Conservation (phyloP, 129 eudicot genomes). For the Saussurea involucrata region DNA sequence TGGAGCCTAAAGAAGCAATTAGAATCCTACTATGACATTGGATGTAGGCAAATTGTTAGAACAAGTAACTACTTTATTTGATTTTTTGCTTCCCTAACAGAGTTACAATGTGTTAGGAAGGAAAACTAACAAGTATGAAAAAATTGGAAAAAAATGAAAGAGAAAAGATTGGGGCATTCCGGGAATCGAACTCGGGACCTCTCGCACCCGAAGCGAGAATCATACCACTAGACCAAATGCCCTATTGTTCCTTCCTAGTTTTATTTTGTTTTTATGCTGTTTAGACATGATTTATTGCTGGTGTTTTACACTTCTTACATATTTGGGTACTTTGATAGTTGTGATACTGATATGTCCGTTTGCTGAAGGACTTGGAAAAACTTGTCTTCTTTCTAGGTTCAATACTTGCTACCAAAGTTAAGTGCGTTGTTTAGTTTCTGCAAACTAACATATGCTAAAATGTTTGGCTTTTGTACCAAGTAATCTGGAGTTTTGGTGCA, state of each 20-base stretch:
- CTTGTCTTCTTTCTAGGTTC: neutral
- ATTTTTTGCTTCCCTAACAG: too few species aligned
- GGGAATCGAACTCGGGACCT: conserved; percentile 91
- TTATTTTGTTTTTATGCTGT: neutral
- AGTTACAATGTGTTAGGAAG: too few species aligned
- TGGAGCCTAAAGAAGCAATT: too few species aligned
- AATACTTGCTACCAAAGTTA: neutral
- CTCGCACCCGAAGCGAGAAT: conserved; percentile 88
- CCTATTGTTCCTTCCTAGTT: conserved; percentile 11
- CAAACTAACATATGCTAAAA: neutral
- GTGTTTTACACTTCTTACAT: neutral
- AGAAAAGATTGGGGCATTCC: conserved; percentile 54
- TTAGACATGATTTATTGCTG: neutral
- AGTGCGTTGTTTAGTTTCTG: neutral
- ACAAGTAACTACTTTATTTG: neutral
- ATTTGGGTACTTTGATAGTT: neutral
- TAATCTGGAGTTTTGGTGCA: neutral
- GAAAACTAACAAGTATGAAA: too few species aligned
- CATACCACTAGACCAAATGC: conserved; percentile 96
- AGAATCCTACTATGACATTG: too few species aligned
- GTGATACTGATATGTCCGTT: conserved; percentile 4
- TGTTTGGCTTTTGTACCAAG: neutral
- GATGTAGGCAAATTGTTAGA: too few species aligned
- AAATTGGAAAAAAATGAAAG: too few species aligned
- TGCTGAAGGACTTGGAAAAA: conserved; percentile 2